Conservation (phyloP, 2,329 filamentous ascomycete species). For the Hypoxylon sp. region DNA sequence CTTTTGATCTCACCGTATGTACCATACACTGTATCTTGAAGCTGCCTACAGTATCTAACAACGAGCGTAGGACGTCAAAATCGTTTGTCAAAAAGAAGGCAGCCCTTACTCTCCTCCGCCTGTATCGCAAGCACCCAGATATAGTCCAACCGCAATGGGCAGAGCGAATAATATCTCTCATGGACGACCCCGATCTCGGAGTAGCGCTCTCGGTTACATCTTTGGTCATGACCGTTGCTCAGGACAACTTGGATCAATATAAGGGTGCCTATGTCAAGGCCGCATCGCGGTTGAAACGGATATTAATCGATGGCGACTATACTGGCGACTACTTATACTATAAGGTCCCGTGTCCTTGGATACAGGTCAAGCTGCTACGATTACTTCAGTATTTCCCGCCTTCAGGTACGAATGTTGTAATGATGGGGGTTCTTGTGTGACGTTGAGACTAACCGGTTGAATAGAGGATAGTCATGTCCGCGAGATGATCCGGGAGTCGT, state of each 20-base stretch:
- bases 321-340: slow-evolving; percentile 96
- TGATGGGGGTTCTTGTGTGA: not conserved
- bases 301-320: slow-evolving; percentile 91
- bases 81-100: slow-evolving; percentile 99
- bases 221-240: slow-evolving; percentile 91
- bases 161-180: slow-evolving; percentile 97
- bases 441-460: slow-evolving; percentile 47
- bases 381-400: slow-evolving; percentile 96
- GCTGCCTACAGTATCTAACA: slow-evolving; percentile 25
- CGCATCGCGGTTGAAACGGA: slow-evolving; percentile 87
- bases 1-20: slow-evolving; percentile 93
- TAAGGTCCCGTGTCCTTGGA: slow-evolving; percentile 99
- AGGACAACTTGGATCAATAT: slow-evolving; percentile 95
- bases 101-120: slow-evolving; percentile 88
- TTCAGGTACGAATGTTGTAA: slow-evolving; percentile 72
- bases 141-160: slow-evolving; percentile 98
- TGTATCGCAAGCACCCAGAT: slow-evolving; percentile 94
- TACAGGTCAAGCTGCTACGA: slow-evolving; percentile 93
- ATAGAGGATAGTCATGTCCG: slow-evolving; percentile 92
- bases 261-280: slow-evolving; percentile 95
- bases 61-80: slow-evolving; percentile 75
- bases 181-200: slow-evolving; percentile 96
- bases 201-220: slow-evolving; percentile 97
- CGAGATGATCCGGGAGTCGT: slow-evolving; percentile 89
- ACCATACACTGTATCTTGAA: not conserved